Conservation (phyloP, 1,284 basidiomycete species). For the Xanthoconium separans region DNA sequence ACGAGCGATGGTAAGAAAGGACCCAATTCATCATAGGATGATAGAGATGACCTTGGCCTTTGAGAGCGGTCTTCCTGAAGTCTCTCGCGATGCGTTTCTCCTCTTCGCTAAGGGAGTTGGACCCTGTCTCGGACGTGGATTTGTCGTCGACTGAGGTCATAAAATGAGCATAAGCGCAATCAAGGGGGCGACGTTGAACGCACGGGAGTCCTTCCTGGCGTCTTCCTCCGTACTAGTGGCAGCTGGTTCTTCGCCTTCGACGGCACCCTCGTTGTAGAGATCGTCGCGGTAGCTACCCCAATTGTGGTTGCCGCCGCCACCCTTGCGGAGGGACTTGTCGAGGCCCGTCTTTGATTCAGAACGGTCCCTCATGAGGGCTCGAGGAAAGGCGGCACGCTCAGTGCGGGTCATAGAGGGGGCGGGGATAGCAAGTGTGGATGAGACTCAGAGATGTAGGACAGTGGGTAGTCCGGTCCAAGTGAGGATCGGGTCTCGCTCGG, state of each 20-base stretch:
- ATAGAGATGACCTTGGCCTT: constrained; percentile 48
- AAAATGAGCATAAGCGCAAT: constrained; percentile 13
- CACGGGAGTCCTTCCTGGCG: constrained; percentile 26
- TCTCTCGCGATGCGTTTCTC: constrained; percentile 63
- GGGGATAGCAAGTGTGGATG: constrained; percentile 1
- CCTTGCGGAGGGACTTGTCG: constrained; percentile 73
- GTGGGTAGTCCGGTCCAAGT: not conserved
- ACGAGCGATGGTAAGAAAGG: constrained; percentile 9
- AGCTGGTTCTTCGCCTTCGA: constrained; percentile 51
- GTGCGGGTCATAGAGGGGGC: constrained; percentile 69
- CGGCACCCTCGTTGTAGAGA: constrained; percentile 53
- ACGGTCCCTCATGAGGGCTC: constrained; percentile 76
- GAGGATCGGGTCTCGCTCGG: not conserved
- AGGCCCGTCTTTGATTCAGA: constrained; percentile 76
- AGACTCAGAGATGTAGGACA: not conserved
- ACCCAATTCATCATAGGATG: not conserved
- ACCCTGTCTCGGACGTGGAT: constrained; percentile 28
- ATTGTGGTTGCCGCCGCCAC: constrained; percentile 78
- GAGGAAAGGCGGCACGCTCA: constrained; percentile 68
- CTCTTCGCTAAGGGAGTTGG: constrained; percentile 54
- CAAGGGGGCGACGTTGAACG: constrained; percentile 12
- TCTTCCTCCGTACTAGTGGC: constrained; percentile 30
- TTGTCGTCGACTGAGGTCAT: constrained; percentile 8
- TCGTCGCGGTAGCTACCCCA: constrained; percentile 78
- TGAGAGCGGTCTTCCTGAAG: constrained; percentile 68